Evolutionary conservation across 441 rosid species (phyloP), one percentile per base, ranked within the genome.

Genomic region (Populus hybrid): DNA sequence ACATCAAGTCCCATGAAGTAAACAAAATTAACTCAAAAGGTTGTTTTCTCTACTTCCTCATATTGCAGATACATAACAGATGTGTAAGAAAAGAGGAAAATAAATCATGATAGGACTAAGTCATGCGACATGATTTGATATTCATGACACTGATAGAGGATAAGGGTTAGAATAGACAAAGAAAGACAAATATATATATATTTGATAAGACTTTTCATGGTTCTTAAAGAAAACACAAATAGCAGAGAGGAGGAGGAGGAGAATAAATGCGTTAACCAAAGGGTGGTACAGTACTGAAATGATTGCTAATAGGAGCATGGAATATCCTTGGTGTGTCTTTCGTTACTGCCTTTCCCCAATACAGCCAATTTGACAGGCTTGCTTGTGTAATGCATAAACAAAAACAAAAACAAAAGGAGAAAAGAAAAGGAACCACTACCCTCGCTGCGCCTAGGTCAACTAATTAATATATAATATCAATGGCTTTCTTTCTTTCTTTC

Each of bases 261-360:
- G 78, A 83, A 73, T 77, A 75, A 81, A 78, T 76, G 85, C 19
- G 10, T 38, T 53, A 42, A 72, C 75, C 67, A 53, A 71, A 77
- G 57, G 10, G 8, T 32, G 67, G 80, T 76, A 59, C 79, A 74
- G 63, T 75, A 26, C 26, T 61, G 80, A 84, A 75, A 86, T 82
- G 84, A 82, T 84, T 85, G 76, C 74, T 71, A 69, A 73, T 72
- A 79, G 78, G 66, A 76, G 46, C 34, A 75, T 79, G 64, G 82
- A 83, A 82, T 83, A 74, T 79, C 70, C 72, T 67, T 24, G 50
- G 26, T 64, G 70, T 40, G 66, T 76, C 46, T 68, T 78, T 73
- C 26, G n/a, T 59, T 23, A 38, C 40, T 68, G 28, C 42, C 78
- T 61, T 26, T 67, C 73, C 79, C 79, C 78, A 70, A 81, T 77